Percentiles rank a stretch among this genome's conserved stretches.
Evolutionary conservation across 1,284 basidiomycete species (phyloP).

Genomic region (Sutorius eximius): DNA sequence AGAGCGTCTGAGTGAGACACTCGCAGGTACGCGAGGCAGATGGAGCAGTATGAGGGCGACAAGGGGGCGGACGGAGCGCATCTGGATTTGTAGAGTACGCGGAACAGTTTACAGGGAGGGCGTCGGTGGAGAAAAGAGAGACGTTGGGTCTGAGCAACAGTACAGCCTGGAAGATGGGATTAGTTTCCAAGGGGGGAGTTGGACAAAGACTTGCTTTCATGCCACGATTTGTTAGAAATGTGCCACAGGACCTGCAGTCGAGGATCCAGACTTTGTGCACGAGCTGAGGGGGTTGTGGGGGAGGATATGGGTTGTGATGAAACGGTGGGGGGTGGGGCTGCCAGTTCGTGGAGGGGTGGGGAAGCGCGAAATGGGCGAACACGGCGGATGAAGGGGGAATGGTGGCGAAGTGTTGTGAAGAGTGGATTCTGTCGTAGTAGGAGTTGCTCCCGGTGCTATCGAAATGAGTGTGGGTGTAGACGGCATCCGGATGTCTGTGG

Average conservation of each 20-base stretch:
- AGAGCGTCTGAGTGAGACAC: slow-evolving; percentile 72
- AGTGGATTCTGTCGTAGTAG: slow-evolving; percentile 21
- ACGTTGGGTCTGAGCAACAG: slow-evolving; percentile 80
- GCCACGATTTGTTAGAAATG: slow-evolving; percentile 78
- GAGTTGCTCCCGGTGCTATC: slow-evolving; percentile 14
- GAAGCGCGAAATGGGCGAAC: slow-evolving; percentile 26
- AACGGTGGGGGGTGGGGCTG: slow-evolving; percentile 25
- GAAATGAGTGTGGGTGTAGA: slow-evolving; percentile 36
- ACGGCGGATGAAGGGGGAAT: slow-evolving; percentile 20
- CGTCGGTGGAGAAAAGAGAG: slow-evolving; percentile 82
- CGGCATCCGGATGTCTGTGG: slow-evolving; percentile 15
- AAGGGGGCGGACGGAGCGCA: slow-evolving; percentile 39
- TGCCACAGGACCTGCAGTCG: slow-evolving; percentile 72
- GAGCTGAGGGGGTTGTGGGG: slow-evolving; percentile 42
- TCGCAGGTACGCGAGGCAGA: slow-evolving; percentile 56
- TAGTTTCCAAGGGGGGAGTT: slow-evolving; percentile 7
- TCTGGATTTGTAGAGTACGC: slow-evolving; percentile 52
- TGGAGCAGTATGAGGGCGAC: slow-evolving; percentile 32
- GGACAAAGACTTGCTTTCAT: slow-evolving; percentile 64
- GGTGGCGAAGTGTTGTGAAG: slow-evolving; percentile 14
- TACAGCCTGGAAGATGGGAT: slow-evolving; percentile 58
- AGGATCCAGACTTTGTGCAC: slow-evolving; percentile 78
- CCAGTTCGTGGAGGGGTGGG: slow-evolving; percentile 25
- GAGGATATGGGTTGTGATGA: slow-evolving; percentile 43
- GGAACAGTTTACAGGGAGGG: slow-evolving; percentile 75